Conservation (phyloP, 2,329 filamentous ascomycete genomes). For the Penicillium brasilianum region DNA sequence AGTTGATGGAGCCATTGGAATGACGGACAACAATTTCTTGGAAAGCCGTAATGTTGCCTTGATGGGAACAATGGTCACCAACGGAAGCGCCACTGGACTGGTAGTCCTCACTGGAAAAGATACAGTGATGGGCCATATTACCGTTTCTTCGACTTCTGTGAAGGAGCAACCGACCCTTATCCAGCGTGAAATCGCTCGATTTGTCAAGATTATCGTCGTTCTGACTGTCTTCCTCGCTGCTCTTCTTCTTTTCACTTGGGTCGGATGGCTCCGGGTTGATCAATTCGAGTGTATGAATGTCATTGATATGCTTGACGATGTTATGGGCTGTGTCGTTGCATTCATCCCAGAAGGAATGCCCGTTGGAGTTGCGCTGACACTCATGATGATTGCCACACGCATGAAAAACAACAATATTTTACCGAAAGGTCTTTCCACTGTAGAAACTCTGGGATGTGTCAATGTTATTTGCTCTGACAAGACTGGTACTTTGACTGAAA, state of each 20-base stretch:
- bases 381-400: constrained; percentile 74
- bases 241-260: constrained; percentile 58
- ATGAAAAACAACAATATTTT: constrained; percentile 78
- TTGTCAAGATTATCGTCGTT: constrained; percentile 70
- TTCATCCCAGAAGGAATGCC: constrained; percentile 69
- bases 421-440: constrained; percentile 73
- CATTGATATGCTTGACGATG: constrained; percentile 70
- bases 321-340: constrained; percentile 63
- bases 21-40: constrained; percentile 73
- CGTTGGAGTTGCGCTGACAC: constrained; percentile 72
- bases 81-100: constrained; percentile 69
- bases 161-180: constrained; percentile 70
- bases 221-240: constrained; percentile 69
- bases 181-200: constrained; percentile 72
- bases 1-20: constrained; percentile 65
- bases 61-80: constrained; percentile 76
- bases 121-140: constrained; percentile 77
- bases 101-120: constrained; percentile 72
- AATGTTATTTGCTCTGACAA: constrained; percentile 80
- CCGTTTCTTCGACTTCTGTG: constrained; percentile 70
- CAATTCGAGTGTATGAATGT: constrained; percentile 74
- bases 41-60: constrained; percentile 77
- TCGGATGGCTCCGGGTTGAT: constrained; percentile 67
- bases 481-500: constrained; percentile 73
- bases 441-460: constrained; percentile 79